These are phyloP conservation scores for Bipolaris zeicola DNA, from an alignment of 2,329 filamentous ascomycete genomes.

Conservation along the genomic window DNA sequence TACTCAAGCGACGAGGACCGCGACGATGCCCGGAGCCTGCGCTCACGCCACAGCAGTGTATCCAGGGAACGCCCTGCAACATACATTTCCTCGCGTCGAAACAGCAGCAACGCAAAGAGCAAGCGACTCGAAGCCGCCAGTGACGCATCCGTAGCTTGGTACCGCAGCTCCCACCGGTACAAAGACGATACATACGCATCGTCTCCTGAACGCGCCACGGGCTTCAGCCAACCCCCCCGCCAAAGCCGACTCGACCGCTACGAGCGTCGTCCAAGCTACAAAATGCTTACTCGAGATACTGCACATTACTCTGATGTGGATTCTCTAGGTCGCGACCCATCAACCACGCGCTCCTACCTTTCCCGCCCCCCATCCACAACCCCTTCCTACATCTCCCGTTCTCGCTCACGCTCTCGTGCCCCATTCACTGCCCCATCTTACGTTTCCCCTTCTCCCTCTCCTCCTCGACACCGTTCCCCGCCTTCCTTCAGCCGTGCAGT, in stretches of 20 bases:
- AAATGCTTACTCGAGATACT: too few relatives aligned
- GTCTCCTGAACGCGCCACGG: neutral
- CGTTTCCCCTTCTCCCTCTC: neutral
- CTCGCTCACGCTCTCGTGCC: neutral
- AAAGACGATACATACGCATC: neutral
- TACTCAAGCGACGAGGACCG: neutral
- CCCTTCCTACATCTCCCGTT: neutral
- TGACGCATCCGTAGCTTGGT: neutral
- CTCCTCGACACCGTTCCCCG: neutral
- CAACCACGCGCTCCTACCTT: neutral
- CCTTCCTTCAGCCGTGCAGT: neutral
- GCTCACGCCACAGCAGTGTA: neutral
- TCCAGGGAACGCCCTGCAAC: neutral
- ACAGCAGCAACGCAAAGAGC: neutral
- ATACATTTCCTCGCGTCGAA: neutral
- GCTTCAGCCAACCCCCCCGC: neutral
- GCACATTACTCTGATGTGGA: constrained; percentile 4
- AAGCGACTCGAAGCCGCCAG: neutral
- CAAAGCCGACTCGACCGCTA: neutral
- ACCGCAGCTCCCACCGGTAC: neutral
- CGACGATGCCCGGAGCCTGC: neutral
- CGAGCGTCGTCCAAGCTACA: neutral
- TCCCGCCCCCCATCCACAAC: neutral
- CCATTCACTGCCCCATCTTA: neutral
- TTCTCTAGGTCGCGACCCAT: constrained; percentile 6